A percentile compares a stretch with the other conserved stretches of the same genome.
Evolutionary conservation across 140 eudicot species (phyloP).

Genomic region (Flaveria floridana): DNA sequence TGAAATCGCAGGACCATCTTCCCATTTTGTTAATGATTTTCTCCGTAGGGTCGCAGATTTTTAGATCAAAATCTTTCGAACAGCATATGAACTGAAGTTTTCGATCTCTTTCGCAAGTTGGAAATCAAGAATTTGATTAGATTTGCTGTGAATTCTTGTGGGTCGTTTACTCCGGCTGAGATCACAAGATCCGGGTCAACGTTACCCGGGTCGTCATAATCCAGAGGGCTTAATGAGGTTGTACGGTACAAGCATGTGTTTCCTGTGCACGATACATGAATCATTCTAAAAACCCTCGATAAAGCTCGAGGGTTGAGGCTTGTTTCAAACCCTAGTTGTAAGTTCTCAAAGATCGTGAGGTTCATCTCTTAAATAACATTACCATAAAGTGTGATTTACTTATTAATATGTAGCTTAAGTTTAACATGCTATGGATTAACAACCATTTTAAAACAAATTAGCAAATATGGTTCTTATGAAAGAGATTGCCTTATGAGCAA

Average conservation of each 20-base stretch:
- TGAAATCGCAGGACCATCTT: conserved; percentile 55
- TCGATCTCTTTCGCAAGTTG: neutral
- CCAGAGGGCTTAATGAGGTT: conserved; percentile 15
- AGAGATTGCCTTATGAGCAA: no score
- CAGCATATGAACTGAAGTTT: conserved; percentile 4
- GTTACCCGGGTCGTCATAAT: conserved; percentile 8
- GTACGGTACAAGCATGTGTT: conserved; percentile 28
- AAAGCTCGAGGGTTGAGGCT: neutral
- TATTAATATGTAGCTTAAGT: no score
- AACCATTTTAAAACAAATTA: neutral
- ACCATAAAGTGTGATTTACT: no score
- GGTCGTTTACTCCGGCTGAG: conserved; percentile 9
- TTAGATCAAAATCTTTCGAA: conserved; percentile 23
- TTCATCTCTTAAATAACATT: no score
- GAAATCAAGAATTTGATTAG: conserved; percentile 4
- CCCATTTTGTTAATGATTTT: conserved; percentile 23
- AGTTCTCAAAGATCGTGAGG: no score
- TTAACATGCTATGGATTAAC: no score
- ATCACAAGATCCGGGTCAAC: conserved; percentile 21
- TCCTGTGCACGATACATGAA: neutral
- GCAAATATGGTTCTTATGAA: no score
- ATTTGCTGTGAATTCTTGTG: neutral
- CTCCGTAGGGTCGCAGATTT: no score
- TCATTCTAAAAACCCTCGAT: neutral
- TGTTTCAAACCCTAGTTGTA: neutral